Evolutionary conservation across 352 stramenopile species (phyloP), one percentile per base, ranked within the genome.

Genomic region (Blastocystis sp.): DNA sequence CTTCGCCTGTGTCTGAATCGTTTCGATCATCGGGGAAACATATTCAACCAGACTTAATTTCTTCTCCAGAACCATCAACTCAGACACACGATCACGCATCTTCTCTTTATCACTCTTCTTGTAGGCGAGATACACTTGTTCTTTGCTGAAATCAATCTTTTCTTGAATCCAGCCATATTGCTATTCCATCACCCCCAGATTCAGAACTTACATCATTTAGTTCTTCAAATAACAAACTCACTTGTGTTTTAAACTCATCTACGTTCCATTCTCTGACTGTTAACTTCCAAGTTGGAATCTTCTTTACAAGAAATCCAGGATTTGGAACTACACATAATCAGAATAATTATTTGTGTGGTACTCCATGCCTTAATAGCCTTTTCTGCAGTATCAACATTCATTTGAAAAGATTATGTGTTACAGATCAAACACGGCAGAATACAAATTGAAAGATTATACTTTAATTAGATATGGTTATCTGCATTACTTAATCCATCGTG

Each of bases 101-200:
- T 83, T 83, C n/a, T 83, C 71, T 49, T 83, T 83, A 37, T 83
- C 46, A 37, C 39, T 63, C 71, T 83, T 83, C 71, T 83, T 65
- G 71, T 83, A 83, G 27, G 71, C 71, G 27, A 65, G 71, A 56
- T 66, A 83, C 0, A 56, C 71, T 56, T 83, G 71, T 56, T 83
- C 71, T 56, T 83, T 49, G 24, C 51, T 56, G 51, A 66, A 83
- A 1, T 83, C 71, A 52, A 66, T 35, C 71, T 83, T 83, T 56
- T 83, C 71, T 56, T 83, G 71, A 43, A 66, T 29, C 71, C 71
- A 83, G 63, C 71, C 71, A 43, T 83, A 83, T 42, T 83, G 71
- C 71, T 83, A 83, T 37, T 46, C 32, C 27, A 21, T 24, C 27
- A 63, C 14, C 63, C 0, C 12, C 21, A 21, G 9, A 5, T 5